Base-by-base conservation (phyloP, 495 filamentous ascomycete genomes). In the Aspergillus mulundensis region DNA sequence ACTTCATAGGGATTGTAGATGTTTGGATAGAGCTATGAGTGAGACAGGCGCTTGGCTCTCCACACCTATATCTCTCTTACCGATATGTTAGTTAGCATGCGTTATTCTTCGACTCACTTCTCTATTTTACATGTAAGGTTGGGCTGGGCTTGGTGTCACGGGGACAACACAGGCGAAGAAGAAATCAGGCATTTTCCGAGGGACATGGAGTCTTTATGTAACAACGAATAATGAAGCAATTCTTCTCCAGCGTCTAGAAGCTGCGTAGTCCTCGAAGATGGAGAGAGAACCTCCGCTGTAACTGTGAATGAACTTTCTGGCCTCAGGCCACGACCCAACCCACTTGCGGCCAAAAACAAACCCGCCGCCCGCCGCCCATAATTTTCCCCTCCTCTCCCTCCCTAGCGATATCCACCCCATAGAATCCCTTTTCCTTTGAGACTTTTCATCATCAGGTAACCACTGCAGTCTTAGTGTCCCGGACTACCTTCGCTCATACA, bases 301-400 rank as follows among this genome's bases (percentile, higher is more conserved):
- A 10, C 28, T 30, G 32, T 36, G 32, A 36, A 36, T 36, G 32
- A 36, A 36, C 19, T 39, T 12, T 38, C 18, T 40, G 50, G 51
- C 61, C 54, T 64, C 39, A 59, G 61, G 59, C 61, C 36, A 60
- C 19, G 36, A 54, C 24, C 58, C 59, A 60, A 61, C 58, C 64
- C 64, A 67, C 61, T 60, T 53, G 50, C 15, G 44, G 54, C 54
- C 39, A 57, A 61, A 58, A 63, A 61, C 54, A 63, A 53, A n/a
- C n/a, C n/a, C n/a, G n/a, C n/a, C n/a, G 53, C 28, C 44, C 23
- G 24, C 53, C 59, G 55, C 57, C 56, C 64, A 61, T 61, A 61
- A 61, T 67, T 64, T 64, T 57, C 56, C 58, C 41, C 57, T 61
- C 57, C 57, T 46, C 53, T 48, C 47, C 42, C 44, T 38, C 30